A percentile compares a stretch with the other conserved stretches of the same genome.
Evolutionary conservation across 306 rosid species (phyloP).

Genomic region (Citrullus amarus): DNA sequence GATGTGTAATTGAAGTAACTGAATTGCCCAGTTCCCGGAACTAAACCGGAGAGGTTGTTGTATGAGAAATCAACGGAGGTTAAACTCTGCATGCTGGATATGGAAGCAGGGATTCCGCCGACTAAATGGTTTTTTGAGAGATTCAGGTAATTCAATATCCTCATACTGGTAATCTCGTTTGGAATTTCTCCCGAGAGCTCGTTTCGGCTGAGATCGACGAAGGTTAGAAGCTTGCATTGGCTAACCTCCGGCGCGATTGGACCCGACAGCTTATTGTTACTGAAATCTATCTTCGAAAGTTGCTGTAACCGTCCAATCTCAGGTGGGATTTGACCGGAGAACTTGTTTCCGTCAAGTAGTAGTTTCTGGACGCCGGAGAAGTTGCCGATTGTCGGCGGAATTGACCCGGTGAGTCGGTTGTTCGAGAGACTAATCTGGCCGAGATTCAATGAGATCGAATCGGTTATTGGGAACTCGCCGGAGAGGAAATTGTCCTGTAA

Average conservation of each 20-base stretch:
- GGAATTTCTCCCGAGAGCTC: constrained; percentile 70
- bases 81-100: constrained; percentile 78
- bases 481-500: constrained; percentile 56
- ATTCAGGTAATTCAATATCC: constrained; percentile 75
- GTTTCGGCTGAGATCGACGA: constrained; percentile 76
- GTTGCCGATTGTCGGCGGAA: constrained; percentile 74
- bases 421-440: constrained; percentile 86
- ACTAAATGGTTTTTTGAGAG: constrained; percentile 68
- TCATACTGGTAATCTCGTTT: constrained; percentile 64
- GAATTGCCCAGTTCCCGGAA: constrained; percentile 88
- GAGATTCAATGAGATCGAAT: constrained; percentile 35
- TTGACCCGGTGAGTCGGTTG: constrained; percentile 51
- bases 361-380: constrained; percentile 84
- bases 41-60: constrained; percentile 89
- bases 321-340: constrained; percentile 60
- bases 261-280: constrained; percentile 59
- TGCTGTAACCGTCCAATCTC: constrained; percentile 77
- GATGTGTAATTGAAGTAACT: constrained; percentile 93
- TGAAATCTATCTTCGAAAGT: constrained; percentile 72
- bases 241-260: constrained; percentile 54
- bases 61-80: constrained; percentile 87
- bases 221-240: constrained; percentile 70
- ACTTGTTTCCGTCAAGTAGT: constrained; percentile 72
- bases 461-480: constrained; percentile 50
- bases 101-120: constrained; percentile 64